Percentiles rank a stretch among this genome's conserved stretches.
These are phyloP conservation scores for Lactifluus subvellereus DNA, from an alignment of 768 basidiomycete genomes.

Conservation along the genomic window DNA sequence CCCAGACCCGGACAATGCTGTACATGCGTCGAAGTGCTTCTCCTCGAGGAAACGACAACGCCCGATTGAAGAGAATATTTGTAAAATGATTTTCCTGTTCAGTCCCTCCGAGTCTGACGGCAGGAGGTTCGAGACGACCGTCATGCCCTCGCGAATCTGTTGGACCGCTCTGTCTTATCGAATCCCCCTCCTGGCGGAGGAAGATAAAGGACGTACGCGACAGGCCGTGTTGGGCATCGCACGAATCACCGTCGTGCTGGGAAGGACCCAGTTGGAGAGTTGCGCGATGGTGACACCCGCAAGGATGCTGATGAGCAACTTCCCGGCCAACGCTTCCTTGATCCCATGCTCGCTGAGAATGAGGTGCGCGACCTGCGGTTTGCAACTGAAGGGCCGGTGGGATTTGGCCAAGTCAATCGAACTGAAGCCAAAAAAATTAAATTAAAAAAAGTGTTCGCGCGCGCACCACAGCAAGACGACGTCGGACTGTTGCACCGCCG, in stretches of 20 bases:
- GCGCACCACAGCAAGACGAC: conserved; percentile 85
- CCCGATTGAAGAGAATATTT: conserved; percentile 96
- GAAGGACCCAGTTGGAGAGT: conserved; percentile 64
- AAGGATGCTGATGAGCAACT: conserved; percentile 93
- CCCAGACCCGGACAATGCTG: conserved; percentile 91
- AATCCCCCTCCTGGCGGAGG: background rate
- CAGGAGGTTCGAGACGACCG: conserved; percentile 75
- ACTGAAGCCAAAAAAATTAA: background rate
- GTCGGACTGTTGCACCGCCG: conserved; percentile 67
- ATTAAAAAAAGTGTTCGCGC: background rate
- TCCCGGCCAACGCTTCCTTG: conserved; percentile 76
- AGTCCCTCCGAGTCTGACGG: conserved; percentile 45
- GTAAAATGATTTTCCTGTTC: conserved; percentile 70
- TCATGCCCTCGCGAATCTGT: conserved; percentile 99
- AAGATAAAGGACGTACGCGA: conserved; percentile 50
- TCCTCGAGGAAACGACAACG: conserved; percentile 95
- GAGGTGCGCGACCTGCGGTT: conserved; percentile 77
- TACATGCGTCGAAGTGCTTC: conserved; percentile 98
- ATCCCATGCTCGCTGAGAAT: conserved; percentile 76
- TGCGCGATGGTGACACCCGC: conserved; percentile 93
- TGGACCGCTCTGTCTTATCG: background rate
- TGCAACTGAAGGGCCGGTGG: conserved; percentile 57
- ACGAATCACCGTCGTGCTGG: conserved; percentile 80
- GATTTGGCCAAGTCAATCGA: background rate
- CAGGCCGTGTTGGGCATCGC: conserved; percentile 99